Evolutionary conservation across 2,329 filamentous ascomycete genomes (phyloP).

Genomic region (Neonectria magnoliae): DNA sequence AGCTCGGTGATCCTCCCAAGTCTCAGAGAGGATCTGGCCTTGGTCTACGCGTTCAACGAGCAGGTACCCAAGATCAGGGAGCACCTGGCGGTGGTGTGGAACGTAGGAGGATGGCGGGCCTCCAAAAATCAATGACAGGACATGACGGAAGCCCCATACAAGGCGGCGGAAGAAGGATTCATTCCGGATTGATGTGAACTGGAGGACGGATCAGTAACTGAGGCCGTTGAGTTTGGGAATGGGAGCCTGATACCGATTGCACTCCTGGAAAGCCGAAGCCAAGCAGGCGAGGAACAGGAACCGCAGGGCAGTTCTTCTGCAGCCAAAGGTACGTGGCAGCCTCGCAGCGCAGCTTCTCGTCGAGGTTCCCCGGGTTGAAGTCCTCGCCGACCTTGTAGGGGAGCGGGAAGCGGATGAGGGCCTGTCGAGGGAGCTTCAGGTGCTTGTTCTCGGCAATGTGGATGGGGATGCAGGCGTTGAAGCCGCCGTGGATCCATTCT

Average conservation of each 20-base stretch:
- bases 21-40: slow-evolving; percentile 32
- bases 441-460: slow-evolving; percentile 12
- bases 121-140: not conserved
- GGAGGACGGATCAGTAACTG: not conserved
- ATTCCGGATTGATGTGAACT: slow-evolving; percentile 19
- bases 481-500: slow-evolving; percentile 47
- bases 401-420: slow-evolving; percentile 44
- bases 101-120: slow-evolving; percentile 4
- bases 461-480: slow-evolving; percentile 50
- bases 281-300: slow-evolving; percentile 34
- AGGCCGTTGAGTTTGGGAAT: not conserved
- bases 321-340: slow-evolving; percentile 37
- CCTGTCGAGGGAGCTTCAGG: slow-evolving; percentile 7
- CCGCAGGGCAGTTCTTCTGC: slow-evolving; percentile 36
- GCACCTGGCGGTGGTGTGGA: slow-evolving; percentile 9
- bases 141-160: slow-evolving; percentile 11
- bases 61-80: slow-evolving; percentile 18
- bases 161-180: slow-evolving; percentile 12
- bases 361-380: slow-evolving; percentile 49
- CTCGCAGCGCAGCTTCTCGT: slow-evolving; percentile 52
- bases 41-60: slow-evolving; percentile 18
- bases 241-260: slow-evolving; percentile 17
- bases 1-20: slow-evolving; percentile 25
- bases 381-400: slow-evolving; percentile 51
- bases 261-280: slow-evolving; percentile 34